Base-by-base conservation (phyloP, 2,329 filamentous ascomycete genomes). In the Colletotrichum australisinense region DNA sequence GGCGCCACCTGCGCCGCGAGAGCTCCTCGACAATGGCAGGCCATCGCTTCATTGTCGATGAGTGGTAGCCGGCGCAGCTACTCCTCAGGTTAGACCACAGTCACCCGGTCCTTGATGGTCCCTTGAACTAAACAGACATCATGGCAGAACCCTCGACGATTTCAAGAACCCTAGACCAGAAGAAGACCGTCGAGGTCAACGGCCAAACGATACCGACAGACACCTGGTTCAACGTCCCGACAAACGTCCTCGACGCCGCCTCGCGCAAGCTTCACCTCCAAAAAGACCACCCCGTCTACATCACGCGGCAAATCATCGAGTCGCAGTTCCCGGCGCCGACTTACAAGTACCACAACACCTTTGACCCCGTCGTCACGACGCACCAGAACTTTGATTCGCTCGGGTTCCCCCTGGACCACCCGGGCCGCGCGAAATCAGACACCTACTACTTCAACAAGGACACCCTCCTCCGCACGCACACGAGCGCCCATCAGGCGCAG, bases 301-400 rank as follows among this genome's bases (percentile, higher is more conserved):
- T 98, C 78, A 98, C 97, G 12, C 92, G 97, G 52, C 91, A 95
- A 78, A 93, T 99, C 75, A 97, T 99, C 80, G 94, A 98, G 85
- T 95, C 94, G 67, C 92, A 93, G 75, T 99, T 98, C 81, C 92
- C 94, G 0, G 81, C 81, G 3, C 90, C 93, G 1, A 90, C 88
- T 11, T 98, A 92, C 85, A 91, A 90, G 72, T 92, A 93, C 78
- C 91, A 98, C 86, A 95, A 94, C 79, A 87, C 91, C 67, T 90
- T 95, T 78, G 92, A 93, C 76, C 96, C 97, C 0, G 91, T 98
- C 53, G 97, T 98, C 28, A 92, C 93, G 42, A 93, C 94, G 2
- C 84, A 87, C 12, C 93, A 98, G 80, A 99, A 99, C 82, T 99
- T 99, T 81, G 97, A 99, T 84, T 97, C 95, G n/a, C 87, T 99